Evolutionary conservation across 2,329 filamentous ascomycete species (phyloP), one percentile per base, ranked within the genome.

Genomic region (Trichoderma semiorbis): DNA sequence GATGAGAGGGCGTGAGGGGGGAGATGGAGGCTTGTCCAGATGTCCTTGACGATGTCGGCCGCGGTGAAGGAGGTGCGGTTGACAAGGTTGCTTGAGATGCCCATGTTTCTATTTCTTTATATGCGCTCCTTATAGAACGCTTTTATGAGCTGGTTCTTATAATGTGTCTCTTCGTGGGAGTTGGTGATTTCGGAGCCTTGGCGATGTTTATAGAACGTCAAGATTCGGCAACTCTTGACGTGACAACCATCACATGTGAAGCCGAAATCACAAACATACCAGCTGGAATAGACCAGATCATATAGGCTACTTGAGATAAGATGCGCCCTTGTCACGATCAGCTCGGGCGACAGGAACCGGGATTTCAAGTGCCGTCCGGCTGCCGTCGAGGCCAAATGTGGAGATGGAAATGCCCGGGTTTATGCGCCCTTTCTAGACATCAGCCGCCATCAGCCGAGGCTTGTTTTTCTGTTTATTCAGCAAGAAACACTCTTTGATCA

Each of bases 11-110:
- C 53, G 1, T 50, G 24, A 2, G 36, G 6, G 0, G 77, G 77
- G 0, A 78, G 73, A 12, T 30, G 18, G 0, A 78, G 72, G 0
- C 74, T 72, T 5, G 70, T 43, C 72, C 72, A 73, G 30, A 73
- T 69, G 10, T 73, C 72, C 11, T 57, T 36, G 69, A 75, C 66
- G 14, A 74, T 58, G 61, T 75, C 70, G 28, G 64, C 57, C 5
- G 73, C 63, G 4, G 61, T 71, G 72, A 73, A 73, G 26, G 69
- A 63, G 24, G 61, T 43, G 36, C 67, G 72, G 28, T 73, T 43
- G 62, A 71, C 14, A 24, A 70, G 64, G 18, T 26, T 36, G 68
- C 55, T 62, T 30, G 67, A 53, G 18, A 47, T 68, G 11, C 39
- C 14, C 67, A 69, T 69, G 39, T 0, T 26, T 11, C 2, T 16